Evolutionary conservation across 768 basidiomycete genomes (phyloP).

Genomic region (Pulveroboletus sp.): DNA sequence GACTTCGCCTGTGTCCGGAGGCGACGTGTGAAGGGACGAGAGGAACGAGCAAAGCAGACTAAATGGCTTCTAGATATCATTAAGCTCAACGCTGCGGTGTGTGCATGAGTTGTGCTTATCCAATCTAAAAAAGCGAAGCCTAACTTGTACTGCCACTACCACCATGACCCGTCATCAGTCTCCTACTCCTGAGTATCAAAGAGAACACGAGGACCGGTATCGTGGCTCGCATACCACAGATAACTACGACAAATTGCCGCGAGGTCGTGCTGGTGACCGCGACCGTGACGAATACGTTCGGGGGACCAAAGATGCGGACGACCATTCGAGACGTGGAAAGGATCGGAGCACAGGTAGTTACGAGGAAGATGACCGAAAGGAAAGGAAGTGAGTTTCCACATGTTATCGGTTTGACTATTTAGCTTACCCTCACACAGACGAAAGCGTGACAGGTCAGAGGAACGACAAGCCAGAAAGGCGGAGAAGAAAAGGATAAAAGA

Average conservation of each 20-base stretch:
- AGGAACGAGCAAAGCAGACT: conserved; percentile 26
- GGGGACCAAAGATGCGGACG: conserved; percentile 31
- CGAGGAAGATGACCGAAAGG: conserved; percentile 33
- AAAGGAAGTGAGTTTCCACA: conserved; percentile 44
- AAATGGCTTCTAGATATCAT: conserved; percentile 23
- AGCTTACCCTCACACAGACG: conserved; percentile 44
- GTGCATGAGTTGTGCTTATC: conserved; percentile 1
- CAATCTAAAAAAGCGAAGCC: no score
- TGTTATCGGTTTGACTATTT: neutral
- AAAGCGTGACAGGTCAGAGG: conserved; percentile 84
- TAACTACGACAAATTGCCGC: conserved; percentile 28
- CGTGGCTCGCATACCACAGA: conserved; percentile 34
- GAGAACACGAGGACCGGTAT: conserved; percentile 29
- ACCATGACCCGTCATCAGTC: conserved; percentile 46
- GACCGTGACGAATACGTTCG: conserved; percentile 28
- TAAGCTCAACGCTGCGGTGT: neutral
- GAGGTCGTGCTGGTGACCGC: conserved; percentile 31
- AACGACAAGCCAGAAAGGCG: conserved; percentile 77
- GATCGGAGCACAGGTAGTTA: conserved; percentile 19
- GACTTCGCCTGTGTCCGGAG: conserved; percentile 57
- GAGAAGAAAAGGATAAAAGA: conserved; percentile 82
- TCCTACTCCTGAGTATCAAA: conserved; percentile 39
- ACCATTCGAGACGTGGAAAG: conserved; percentile 27
- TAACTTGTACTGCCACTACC: neutral
- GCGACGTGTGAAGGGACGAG: conserved; percentile 31